Conservation (phyloP, 2,329 filamentous ascomycete species). For the Furcasterigmium furcatum region DNA sequence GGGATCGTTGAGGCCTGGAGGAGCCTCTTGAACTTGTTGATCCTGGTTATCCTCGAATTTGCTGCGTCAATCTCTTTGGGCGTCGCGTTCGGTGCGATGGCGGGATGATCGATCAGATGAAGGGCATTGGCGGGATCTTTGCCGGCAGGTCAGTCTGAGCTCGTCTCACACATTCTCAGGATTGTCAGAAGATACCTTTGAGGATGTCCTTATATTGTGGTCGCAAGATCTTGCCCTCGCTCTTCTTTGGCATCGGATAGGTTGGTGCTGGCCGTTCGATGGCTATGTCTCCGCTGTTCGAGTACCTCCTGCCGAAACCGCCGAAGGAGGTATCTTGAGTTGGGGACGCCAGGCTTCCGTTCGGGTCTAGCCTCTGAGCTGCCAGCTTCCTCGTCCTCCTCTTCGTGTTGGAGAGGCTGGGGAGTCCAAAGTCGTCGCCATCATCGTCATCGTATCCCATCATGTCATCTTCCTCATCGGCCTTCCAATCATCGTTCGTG, state of each 20-base stretch:
- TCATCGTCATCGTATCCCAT: constrained; percentile 81
- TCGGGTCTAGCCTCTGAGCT: constrained; percentile 31
- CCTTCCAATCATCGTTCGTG: constrained; percentile 79
- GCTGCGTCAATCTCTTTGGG: constrained; percentile 84
- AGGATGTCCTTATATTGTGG: constrained; percentile 98
- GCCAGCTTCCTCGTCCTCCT: constrained; percentile 60
- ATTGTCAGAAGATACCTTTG: constrained; percentile 46
- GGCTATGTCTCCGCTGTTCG: constrained; percentile 90
- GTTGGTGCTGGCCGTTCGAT: constrained; percentile 79
- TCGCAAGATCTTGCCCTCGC: constrained; percentile 89
- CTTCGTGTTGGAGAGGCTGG: constrained; percentile 89
- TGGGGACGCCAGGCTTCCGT: constrained; percentile 27
- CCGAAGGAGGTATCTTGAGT: constrained; percentile 31
- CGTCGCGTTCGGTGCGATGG: constrained; percentile 68
- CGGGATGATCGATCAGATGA: constrained; percentile 87
- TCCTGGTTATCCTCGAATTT: constrained; percentile 83
- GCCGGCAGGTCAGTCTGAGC: no score
- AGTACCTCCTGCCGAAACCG: constrained; percentile 53
- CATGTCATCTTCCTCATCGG: constrained; percentile 70
- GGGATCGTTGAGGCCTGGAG: constrained; percentile 89
- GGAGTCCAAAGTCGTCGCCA: constrained; percentile 92
- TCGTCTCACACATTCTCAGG: not conserved
- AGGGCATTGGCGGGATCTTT: constrained; percentile 84
- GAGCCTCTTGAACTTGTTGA: constrained; percentile 98
- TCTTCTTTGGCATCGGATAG: constrained; percentile 86